Base-by-base conservation (phyloP, 2,329 filamentous ascomycete genomes). In the Cladosporium velox region DNA sequence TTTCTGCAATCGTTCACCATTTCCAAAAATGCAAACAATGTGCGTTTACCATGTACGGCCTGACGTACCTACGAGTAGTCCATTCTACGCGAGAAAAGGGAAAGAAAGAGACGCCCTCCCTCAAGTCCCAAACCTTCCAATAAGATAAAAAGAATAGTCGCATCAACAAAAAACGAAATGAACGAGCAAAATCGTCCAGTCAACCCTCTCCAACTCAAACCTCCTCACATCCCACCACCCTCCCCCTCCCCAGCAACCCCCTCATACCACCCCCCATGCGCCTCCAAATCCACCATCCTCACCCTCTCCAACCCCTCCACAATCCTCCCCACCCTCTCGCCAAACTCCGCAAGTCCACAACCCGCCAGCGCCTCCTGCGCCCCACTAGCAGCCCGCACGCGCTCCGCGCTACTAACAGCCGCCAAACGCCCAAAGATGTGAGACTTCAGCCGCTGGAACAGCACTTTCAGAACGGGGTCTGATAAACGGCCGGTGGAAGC, bases 281-380 rank as follows among this genome's bases (percentile, higher is more conserved):
- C 64, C 67, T 86, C 87, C 68, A 88, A 84, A 74, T 93, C 90
- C 5, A 92, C 87, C 4, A 80, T 80, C 15, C 88, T 87, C 3
- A 92, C 84, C 73, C 85, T 85, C 51, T 85, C 84, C 67, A 93
- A 79, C 73, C 89, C 83, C 38, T 91, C 89, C 8, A 91, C 87
- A 71, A 93, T 88, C 59, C 87, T 86, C 35, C 88, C 83, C 15
- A 93, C 87, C 67, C 85, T 86, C 32, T 86, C 85, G 18, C 90
- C 88, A 74, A 93, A 93, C 77, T 93, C 91, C 0, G 88, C 88
- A 65, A 93, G 78, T 0, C 91, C 91, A 21, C 90, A 83, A 2
- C 85, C 84, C 0, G 89, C 89, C 8, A 93, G 82, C 66, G 86
- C 88, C 76, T 93, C 90, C 12, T 86, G 87, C 0, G 89, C 90